Conservation (phyloP, 495 filamentous ascomycete species). For the Thozetella sp. region DNA sequence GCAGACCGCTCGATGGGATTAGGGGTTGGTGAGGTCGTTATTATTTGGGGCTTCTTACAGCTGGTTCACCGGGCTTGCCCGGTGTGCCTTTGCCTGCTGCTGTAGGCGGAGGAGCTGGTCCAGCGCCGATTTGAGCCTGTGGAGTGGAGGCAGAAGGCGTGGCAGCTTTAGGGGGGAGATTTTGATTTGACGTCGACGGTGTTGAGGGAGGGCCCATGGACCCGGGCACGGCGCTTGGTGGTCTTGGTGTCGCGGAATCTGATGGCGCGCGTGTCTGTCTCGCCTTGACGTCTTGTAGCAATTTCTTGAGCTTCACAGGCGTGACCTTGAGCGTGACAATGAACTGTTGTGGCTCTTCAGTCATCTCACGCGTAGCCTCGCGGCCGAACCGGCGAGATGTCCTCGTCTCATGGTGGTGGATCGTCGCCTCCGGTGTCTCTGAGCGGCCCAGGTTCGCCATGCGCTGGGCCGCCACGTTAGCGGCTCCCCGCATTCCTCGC, state of each 20-base stretch:
- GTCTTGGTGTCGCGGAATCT: conserved; percentile 47
- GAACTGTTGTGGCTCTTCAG: conserved; percentile 63
- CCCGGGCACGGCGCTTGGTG: conserved; percentile 51
- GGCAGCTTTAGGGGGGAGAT: conserved; percentile 26
- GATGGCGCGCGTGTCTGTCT: conserved; percentile 39
- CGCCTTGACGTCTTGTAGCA: conserved; percentile 43
- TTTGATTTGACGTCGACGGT: conserved; percentile 31
- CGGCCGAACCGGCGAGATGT: conserved; percentile 61
- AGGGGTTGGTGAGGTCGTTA: conserved; percentile 16
- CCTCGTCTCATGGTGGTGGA: conserved; percentile 74
- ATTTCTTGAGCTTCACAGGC: conserved; percentile 62
- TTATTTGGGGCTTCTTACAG: conserved; percentile 59
- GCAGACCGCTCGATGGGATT: conserved; percentile 13
- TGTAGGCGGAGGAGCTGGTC: conserved; percentile 66
- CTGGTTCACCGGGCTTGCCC: conserved; percentile 33
- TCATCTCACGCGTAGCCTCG: conserved; percentile 68
- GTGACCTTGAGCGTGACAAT: conserved; percentile 75
- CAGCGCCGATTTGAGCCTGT: conserved; percentile 60
- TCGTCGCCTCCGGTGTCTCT: conserved; percentile 78
- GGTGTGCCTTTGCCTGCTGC: conserved; percentile 41
- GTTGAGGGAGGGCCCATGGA: conserved; percentile 64
- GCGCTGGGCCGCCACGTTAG: conserved; percentile 74
- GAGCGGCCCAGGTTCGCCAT: conserved; percentile 82
- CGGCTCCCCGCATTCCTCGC: conserved; percentile 84
- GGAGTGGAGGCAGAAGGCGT: conserved; percentile 31